phyloP scores from a whole-genome alignment of 768 basidiomycete species.

The Suillus fuscotomentosus region DNA sequence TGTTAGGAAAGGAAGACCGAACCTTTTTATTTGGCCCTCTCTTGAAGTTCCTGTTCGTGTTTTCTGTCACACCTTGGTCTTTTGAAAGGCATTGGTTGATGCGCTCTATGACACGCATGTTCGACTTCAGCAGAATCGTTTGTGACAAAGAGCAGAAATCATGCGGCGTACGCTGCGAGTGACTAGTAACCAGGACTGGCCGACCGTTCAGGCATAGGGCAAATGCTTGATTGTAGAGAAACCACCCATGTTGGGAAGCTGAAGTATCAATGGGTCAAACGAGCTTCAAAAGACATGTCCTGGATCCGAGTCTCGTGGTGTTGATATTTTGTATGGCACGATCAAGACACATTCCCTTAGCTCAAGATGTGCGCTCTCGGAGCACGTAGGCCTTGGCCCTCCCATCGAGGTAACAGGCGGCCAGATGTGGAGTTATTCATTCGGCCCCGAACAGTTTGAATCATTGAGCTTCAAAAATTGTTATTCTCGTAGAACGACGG shows the following conservation, averaged over 20 bases:
- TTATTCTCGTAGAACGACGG: no score
- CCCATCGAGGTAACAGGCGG: constrained; percentile 81
- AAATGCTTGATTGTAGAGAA: constrained; percentile 69
- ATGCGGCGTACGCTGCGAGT: no score
- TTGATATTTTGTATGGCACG: constrained; percentile 68
- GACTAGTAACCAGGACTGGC: no score
- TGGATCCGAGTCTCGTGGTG: constrained; percentile 77
- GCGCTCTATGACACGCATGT: no score
- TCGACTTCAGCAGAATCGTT: no score
- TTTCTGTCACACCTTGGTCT: no score
- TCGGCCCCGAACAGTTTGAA: not conserved
- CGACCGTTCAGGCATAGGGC: constrained; percentile 14
- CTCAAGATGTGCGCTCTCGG: constrained; percentile 43
- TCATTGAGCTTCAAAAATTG: no score
- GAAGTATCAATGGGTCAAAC: constrained; percentile 90
- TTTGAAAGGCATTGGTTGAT: no score
- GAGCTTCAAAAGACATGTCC: constrained; percentile 88
- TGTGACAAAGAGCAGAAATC: no score
- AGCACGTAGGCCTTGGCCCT: constrained; percentile 53
- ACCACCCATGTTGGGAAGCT: constrained; percentile 86
- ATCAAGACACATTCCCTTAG: constrained; percentile 3
- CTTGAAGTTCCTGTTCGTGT: no score
- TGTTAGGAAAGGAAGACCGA: no score
- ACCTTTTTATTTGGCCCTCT: no score
- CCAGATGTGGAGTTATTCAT: constrained; percentile 35